A percentile compares a stretch with the other conserved stretches of the same genome.
Conservation (phyloP, 768 basidiomycete species). For the Lactifluus piperatus region DNA sequence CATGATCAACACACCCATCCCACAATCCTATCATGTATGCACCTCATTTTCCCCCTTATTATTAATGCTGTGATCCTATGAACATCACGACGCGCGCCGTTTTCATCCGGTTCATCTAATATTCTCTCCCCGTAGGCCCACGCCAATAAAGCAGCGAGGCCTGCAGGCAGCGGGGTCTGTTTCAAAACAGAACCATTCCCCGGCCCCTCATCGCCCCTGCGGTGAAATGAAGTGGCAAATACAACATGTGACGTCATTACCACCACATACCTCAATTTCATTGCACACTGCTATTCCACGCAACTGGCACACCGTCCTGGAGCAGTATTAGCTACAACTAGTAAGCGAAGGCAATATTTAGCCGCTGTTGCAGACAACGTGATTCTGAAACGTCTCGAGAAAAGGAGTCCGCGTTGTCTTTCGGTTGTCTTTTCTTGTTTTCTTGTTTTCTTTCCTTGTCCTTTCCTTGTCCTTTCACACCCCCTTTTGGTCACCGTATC, state of each 20-base stretch:
- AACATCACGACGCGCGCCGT: background rate
- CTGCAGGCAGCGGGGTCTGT: background rate
- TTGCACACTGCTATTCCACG: background rate
- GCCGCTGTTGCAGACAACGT: background rate
- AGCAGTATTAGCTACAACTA: background rate
- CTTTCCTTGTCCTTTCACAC: background rate
- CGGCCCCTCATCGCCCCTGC: background rate
- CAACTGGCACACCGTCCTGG: background rate
- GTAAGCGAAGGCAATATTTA: background rate
- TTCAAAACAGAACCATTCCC: background rate
- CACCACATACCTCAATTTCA: background rate
- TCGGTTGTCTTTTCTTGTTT: background rate
- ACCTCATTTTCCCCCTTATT: background rate
- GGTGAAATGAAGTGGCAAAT: background rate
- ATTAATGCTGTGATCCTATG: background rate
- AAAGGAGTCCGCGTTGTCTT: background rate
- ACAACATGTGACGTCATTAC: slow-evolving; percentile 2
- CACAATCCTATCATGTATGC: background rate
- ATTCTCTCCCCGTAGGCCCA: background rate
- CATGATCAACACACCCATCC: background rate
- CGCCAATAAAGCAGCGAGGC: background rate
- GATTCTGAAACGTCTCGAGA: background rate
- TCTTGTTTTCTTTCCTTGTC: background rate
- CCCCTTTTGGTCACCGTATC: background rate
- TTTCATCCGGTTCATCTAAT: background rate